Percentiles rank a stretch among this genome's conserved stretches.
phyloP scores from a whole-genome alignment of 108 stramenopile species.

The Skeletonema tropicum region DNA sequence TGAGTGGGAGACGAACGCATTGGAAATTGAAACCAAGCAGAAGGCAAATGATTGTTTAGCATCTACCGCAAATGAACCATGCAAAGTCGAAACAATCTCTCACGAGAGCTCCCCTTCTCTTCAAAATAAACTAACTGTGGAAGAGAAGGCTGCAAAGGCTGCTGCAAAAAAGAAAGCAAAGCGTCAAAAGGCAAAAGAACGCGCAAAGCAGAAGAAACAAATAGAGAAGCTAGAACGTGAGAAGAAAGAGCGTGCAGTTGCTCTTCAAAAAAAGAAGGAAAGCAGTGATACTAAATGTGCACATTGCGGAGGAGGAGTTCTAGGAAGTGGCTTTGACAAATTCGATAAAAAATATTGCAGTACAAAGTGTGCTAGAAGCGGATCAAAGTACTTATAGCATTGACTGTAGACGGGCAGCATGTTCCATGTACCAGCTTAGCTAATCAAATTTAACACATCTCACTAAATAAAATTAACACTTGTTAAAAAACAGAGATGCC shows the following conservation, averaged over 20 bases:
- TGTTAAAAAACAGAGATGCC: background rate
- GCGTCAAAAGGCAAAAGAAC: constrained; percentile 58
- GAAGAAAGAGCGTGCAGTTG: constrained; percentile 22
- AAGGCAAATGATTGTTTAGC: background rate
- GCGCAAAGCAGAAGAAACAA: constrained; percentile 47
- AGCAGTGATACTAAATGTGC: constrained; percentile 44
- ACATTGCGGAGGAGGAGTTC: constrained; percentile 55
- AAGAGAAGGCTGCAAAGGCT: constrained; percentile 20
- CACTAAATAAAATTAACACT: constrained; percentile 16
- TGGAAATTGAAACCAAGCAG: background rate
- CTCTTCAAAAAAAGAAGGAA: constrained; percentile 38
- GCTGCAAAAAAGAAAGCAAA: constrained; percentile 54
- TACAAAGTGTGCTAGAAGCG: constrained; percentile 55
- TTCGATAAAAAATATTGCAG: constrained; percentile 57
- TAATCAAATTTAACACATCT: constrained; percentile 4
- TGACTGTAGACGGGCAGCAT: no score
- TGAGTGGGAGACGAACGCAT: background rate
- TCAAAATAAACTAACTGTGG: constrained; percentile 11
- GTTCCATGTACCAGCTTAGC: no score
- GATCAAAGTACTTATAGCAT: background rate
- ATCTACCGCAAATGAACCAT: background rate
- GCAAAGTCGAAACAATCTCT: background rate
- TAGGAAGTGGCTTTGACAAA: constrained; percentile 62
- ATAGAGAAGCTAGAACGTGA: constrained; percentile 27
- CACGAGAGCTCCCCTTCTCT: background rate